Conservation (phyloP, 129 eudicot genomes). For the Chrysanthemum seticuspe region DNA sequence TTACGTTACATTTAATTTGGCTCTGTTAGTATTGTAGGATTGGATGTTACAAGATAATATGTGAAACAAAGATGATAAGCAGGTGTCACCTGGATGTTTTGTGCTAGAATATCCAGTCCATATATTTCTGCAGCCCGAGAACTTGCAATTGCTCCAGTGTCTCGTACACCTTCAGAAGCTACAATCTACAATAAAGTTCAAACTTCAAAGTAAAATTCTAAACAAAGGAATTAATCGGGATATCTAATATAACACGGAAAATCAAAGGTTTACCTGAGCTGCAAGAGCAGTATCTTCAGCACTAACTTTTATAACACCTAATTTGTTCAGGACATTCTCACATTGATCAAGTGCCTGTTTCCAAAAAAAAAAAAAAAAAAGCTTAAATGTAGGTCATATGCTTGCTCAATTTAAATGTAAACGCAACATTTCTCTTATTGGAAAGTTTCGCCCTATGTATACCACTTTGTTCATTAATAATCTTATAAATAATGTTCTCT, state of each 20-base stretch:
- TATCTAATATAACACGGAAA: background rate
- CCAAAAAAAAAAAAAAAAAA: too few relatives aligned
- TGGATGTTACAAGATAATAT: too few relatives aligned
- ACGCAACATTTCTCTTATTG: background rate
- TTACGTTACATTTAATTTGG: too few relatives aligned
- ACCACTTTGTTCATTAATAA: background rate
- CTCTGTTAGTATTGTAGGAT: too few relatives aligned
- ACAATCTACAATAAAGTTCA: conserved; percentile 47
- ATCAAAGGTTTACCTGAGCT: conserved; percentile 60
- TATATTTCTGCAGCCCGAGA: conserved; percentile 82
- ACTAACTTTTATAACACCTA: conserved; percentile 57
- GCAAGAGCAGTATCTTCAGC: conserved; percentile 84
- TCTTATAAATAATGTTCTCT: background rate
- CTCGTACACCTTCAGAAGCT: conserved; percentile 68
- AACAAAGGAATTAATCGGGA: background rate
- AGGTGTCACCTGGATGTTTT: conserved; percentile 68
- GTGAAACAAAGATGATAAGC: conserved; percentile 1
- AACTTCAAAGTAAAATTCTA: background rate
- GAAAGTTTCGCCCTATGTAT: background rate
- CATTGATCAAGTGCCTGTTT: conserved; percentile 82
- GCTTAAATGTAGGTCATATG: background rate
- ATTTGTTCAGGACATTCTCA: conserved; percentile 52
- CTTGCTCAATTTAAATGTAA: background rate
- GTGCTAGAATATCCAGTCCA: conserved; percentile 78
- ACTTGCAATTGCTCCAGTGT: conserved; percentile 86